phyloP scores from a whole-genome alignment of 352 stramenopile genomes.

The Pseudoperonospora humuli region DNA sequence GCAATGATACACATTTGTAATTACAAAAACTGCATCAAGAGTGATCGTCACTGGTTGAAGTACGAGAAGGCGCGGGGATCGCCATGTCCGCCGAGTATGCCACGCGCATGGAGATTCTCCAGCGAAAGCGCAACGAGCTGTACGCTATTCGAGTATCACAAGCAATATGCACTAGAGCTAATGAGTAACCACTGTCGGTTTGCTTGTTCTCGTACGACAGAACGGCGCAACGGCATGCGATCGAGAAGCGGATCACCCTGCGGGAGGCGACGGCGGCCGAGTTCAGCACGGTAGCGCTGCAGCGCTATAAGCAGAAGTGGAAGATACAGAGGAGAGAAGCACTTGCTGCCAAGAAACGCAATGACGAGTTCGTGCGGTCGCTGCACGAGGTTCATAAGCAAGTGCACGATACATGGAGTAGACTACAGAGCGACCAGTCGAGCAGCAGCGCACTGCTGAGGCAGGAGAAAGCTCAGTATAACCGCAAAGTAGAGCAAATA shows the following conservation, averaged over 20 bases:
- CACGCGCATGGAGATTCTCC: slow-evolving; percentile 56
- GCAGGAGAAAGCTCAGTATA: slow-evolving; percentile 57
- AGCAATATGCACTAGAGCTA: too few relatives aligned
- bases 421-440: slow-evolving; percentile 36
- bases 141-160: not conserved
- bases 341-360: slow-evolving; percentile 37
- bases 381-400: slow-evolving; percentile 47
- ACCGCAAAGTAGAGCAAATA: slow-evolving; percentile 50
- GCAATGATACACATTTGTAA: too few relatives aligned
- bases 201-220: slow-evolving; percentile 16
- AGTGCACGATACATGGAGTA: slow-evolving; percentile 35
- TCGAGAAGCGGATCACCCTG: slow-evolving; percentile 68
- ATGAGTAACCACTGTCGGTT: too few relatives aligned
- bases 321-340: slow-evolving; percentile 39
- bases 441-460: slow-evolving; percentile 31
- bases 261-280: slow-evolving; percentile 69
- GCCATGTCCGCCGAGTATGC: slow-evolving; percentile 53
- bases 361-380: slow-evolving; percentile 55
- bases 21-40: not conserved
- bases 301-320: slow-evolving; percentile 60
- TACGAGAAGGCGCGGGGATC: too few relatives aligned
- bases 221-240: slow-evolving; percentile 37
- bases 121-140: slow-evolving; percentile 42
- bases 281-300: slow-evolving; percentile 57
- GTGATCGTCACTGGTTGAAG: slow-evolving; percentile 18